phyloP scores from a whole-genome alignment of 2,329 filamentous ascomycete species.

The Fusarium acutatum region DNA sequence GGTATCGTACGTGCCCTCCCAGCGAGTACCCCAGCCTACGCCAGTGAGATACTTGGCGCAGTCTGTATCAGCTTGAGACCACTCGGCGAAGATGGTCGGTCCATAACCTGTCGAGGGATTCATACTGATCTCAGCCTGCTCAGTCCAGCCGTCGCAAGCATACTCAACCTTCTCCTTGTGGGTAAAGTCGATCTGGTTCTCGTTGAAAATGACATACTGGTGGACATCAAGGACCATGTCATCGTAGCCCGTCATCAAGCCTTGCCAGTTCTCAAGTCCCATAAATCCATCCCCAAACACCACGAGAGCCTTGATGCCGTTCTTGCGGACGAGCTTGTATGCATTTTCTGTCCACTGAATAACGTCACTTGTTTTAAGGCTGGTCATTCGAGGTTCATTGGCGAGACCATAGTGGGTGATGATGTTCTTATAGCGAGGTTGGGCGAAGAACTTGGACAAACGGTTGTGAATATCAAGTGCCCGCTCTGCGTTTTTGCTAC shows the following conservation, averaged over 20 bases:
- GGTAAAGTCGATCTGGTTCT: slow-evolving; percentile 80
- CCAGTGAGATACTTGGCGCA: slow-evolving; percentile 89
- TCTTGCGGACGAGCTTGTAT: slow-evolving; percentile 75
- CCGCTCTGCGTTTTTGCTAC: slow-evolving; percentile 78
- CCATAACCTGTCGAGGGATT: slow-evolving; percentile 83
- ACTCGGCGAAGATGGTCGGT: slow-evolving; percentile 94
- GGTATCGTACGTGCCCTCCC: slow-evolving; percentile 85
- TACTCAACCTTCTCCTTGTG: slow-evolving; percentile 88
- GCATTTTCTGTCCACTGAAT: slow-evolving; percentile 82
- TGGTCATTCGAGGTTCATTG: slow-evolving; percentile 92
- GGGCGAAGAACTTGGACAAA: slow-evolving; percentile 90
- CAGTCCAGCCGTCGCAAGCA: slow-evolving; percentile 86
- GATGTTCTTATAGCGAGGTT: slow-evolving; percentile 90
- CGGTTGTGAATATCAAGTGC: slow-evolving; percentile 88
- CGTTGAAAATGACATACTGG: slow-evolving; percentile 98
- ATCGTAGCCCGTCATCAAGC: slow-evolving; percentile 74
- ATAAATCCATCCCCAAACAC: slow-evolving; percentile 96
- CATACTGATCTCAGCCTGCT: slow-evolving; percentile 78
- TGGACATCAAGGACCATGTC: slow-evolving; percentile 93
- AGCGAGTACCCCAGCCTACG: slow-evolving; percentile 86
- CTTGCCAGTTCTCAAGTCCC: slow-evolving; percentile 90
- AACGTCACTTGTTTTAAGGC: slow-evolving; percentile 71
- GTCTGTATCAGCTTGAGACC: slow-evolving; percentile 97
- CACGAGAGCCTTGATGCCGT: slow-evolving; percentile 76
- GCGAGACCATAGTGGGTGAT: slow-evolving; percentile 92